Conservation (phyloP, 345 rosid genomes). For the Adansonia digitata region DNA sequence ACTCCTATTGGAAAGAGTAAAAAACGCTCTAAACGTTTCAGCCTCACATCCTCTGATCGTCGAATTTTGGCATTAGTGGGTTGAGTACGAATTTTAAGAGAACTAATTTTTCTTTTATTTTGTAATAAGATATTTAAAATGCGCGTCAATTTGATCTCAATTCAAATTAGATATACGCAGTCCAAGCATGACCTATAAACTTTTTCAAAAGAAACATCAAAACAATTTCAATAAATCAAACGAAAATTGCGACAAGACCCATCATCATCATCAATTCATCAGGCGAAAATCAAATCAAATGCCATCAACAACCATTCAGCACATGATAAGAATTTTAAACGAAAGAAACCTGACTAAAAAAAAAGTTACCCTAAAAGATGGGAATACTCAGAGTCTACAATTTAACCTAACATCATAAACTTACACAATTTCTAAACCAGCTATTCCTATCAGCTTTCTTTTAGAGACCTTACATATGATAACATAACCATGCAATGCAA, state of each 20-base stretch:
- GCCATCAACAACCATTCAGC: not conserved
- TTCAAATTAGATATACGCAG: too few relatives aligned
- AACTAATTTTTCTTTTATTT: too few relatives aligned
- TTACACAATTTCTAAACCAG: constrained; percentile 24
- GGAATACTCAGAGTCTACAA: constrained; percentile 6
- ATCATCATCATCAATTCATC: not conserved
- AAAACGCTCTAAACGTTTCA: too few relatives aligned
- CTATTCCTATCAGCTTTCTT: not conserved
- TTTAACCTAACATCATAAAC: constrained; percentile 15
- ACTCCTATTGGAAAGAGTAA: too few relatives aligned
- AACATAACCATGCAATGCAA: too few relatives aligned
- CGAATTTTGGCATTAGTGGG: not conserved
- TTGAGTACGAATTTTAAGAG: too few relatives aligned
- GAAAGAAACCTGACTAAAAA: not conserved
- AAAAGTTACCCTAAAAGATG: not conserved
- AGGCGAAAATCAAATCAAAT: not conserved
- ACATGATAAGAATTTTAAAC: constrained; percentile 7
- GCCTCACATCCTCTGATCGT: not conserved
- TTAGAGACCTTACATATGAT: too few relatives aligned
- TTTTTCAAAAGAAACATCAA: too few relatives aligned
- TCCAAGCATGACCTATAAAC: too few relatives aligned
- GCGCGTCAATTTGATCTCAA: too few relatives aligned
- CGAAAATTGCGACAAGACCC: not conserved
- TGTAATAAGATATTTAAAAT: too few relatives aligned
- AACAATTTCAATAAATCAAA: too few relatives aligned